A percentile compares a stretch with the other conserved stretches of the same genome.
Conservation (phyloP, 1,284 basidiomycete genomes). For the Puccinia triticina region DNA sequence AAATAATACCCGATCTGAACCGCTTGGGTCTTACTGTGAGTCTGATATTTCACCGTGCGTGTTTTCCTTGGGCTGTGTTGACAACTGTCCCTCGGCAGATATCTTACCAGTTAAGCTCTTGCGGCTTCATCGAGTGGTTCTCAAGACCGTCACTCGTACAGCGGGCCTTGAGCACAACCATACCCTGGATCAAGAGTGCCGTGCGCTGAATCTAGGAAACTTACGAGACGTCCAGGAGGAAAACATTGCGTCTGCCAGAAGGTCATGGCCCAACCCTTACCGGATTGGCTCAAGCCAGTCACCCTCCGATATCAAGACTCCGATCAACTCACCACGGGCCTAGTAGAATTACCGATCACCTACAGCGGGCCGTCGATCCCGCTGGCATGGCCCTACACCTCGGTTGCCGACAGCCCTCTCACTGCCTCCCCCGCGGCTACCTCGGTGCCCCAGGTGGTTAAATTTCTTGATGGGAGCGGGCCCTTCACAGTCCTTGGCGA, state of each 20-base stretch:
- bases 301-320: constrained; percentile 43
- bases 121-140: too few species aligned
- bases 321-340: constrained; percentile 31
- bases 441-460: constrained; percentile 22
- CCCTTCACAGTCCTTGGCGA: constrained; percentile 40
- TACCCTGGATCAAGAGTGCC: not conserved
- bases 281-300: constrained; percentile 36
- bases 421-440: constrained; percentile 22
- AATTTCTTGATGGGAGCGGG: constrained; percentile 46
- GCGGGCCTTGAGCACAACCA: too few species aligned
- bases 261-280: constrained; percentile 36
- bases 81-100: too few species aligned
- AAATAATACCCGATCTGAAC: too few species aligned
- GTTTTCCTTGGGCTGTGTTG: too few species aligned
- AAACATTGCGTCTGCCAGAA: not conserved
- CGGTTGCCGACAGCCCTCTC: not conserved
- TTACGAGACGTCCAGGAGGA: not conserved
- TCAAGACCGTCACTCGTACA: too few species aligned
- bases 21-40: too few species aligned
- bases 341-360: constrained; percentile 49
- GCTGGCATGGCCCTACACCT: constrained; percentile 43
- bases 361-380: constrained; percentile 48
- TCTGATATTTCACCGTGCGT: too few species aligned
- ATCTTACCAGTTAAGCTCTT: too few species aligned
- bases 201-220: not conserved